phyloP scores from a whole-genome alignment of 257 asterid genomes.

The Solanum neorickii region DNA sequence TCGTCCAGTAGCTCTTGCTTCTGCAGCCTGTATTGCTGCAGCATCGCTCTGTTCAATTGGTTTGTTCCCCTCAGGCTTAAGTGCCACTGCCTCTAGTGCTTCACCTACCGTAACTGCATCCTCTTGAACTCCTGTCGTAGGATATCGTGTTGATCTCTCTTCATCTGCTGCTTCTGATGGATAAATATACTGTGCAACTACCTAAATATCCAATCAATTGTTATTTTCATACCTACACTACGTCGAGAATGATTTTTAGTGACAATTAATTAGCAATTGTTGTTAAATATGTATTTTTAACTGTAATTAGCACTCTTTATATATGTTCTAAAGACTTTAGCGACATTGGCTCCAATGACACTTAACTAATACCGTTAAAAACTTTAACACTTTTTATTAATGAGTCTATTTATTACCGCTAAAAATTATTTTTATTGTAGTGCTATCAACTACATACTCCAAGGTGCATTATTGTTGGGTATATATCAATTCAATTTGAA shows the following conservation, averaged over 20 bases:
- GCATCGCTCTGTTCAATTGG: constrained; percentile 43
- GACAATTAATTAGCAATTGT: too few relatives aligned
- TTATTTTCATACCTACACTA: neutral
- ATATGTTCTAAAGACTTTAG: too few relatives aligned
- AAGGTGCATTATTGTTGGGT: neutral
- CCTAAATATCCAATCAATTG: constrained; percentile 5
- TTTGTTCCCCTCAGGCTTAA: constrained; percentile 28
- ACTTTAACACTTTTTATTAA: too few relatives aligned
- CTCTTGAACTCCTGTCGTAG: neutral
- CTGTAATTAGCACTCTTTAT: too few relatives aligned
- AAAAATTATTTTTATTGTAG: rapidly evolving
- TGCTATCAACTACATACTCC: neutral
- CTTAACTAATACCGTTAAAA: too few relatives aligned
- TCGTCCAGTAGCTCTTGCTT: constrained; percentile 46
- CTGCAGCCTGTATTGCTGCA: constrained; percentile 61
- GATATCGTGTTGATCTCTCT: neutral
- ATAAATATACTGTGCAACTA: constrained; percentile 27
- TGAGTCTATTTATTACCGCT: rapidly evolving
- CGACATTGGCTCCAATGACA: rapidly evolving
- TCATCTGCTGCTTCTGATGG: neutral
- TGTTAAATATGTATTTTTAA: too few relatives aligned
- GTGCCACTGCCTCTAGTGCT: constrained; percentile 54
- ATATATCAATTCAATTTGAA: neutral
- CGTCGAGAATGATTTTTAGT: too few relatives aligned
- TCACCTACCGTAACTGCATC: constrained; percentile 47